Base-by-base conservation (phyloP, 1,139 yeast genomes). In the Scheffersomyces segobiensis region DNA sequence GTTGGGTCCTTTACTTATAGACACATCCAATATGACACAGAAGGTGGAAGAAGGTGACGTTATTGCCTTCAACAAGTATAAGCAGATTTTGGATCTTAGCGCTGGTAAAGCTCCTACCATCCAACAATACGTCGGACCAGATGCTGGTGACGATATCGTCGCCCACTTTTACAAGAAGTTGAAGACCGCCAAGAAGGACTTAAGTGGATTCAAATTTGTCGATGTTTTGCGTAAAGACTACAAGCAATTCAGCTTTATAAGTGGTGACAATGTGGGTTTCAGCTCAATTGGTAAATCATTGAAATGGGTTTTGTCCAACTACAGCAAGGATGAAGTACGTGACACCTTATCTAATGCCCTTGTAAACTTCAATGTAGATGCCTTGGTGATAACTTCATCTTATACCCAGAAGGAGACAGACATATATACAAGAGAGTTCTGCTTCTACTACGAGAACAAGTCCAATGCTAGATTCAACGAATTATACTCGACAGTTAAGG, bases 211-310 rank as follows among this genome's bases (percentile, higher is more conserved):
- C 55, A 67, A 83, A 1, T 74, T 86, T 14, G 67, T 69, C 5
- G 96, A 91, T 56, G 72, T 93, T 18, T 76, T 93, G 53, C 77
- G 88, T 52, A 93, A 92, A 71, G 99, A 93, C 70, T 93, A 90
- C 72, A 93, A 93, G 68, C 88, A 87, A 65, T 93, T 89, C 76
- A 75, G 73, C 3, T 84, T 84, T 60, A 71, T 72, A 14, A 74
- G 73, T 0, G 71, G 72, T 6, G 67, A 68, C 2, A 71, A 68
- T 8, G 79, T 91, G 46, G 98, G 98, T 0, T 88, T 93, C 65
- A 84, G 95, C 56, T 89, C 97, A 0, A 77, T 89, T 20, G 91
- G 89, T 1, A 87, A 85, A 68, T 80, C 93, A 0, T 73, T 88
- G 51, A 74, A 76, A n/a, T 88, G 91, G 87, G 66, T 90, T 0